Evolutionary conservation across 2,329 filamentous ascomycete species (phyloP).

Genomic region (Zopfia rhizophila): DNA sequence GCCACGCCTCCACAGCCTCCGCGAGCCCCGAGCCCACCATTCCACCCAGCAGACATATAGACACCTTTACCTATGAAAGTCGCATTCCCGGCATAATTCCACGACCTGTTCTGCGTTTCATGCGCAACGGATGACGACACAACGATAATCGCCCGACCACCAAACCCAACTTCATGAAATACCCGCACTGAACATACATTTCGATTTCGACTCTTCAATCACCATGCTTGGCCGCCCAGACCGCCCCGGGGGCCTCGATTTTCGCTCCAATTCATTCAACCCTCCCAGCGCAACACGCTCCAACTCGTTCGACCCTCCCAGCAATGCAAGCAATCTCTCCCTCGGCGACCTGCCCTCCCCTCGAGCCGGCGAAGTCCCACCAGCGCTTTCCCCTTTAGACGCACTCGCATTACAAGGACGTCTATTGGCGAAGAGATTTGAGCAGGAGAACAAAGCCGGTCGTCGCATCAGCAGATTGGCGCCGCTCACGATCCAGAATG

Average conservation of each 20-base stretch:
- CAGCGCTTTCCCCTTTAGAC: constrained; percentile 92
- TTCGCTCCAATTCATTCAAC: constrained; percentile 46
- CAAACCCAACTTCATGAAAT: constrained; percentile 34
- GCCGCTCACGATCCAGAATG: constrained; percentile 83
- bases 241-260: constrained; percentile 45
- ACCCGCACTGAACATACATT: constrained; percentile 15
- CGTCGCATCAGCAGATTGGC: constrained; percentile 86
- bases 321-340: constrained; percentile 45
- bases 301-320: constrained; percentile 42
- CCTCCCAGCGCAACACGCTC: constrained; percentile 39
- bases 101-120: constrained; percentile 34
- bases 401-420: constrained; percentile 94
- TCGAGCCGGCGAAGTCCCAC: constrained; percentile 72
- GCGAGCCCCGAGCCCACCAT: constrained; percentile 1
- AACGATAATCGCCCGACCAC: constrained; percentile 29
- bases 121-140: constrained; percentile 44
- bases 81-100: constrained; percentile 25
- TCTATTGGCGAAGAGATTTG: constrained; percentile 84
- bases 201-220: constrained; percentile 8
- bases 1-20: constrained; percentile 12
- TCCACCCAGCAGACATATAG: constrained; percentile 12
- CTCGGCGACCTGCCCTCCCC: constrained; percentile 58
- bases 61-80: constrained; percentile 8
- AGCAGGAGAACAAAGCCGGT: constrained; percentile 76
- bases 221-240: constrained; percentile 42